A percentile compares a stretch with the other conserved stretches of the same genome.
Evolutionary conservation across 192 early-diverging fungal genomes (phyloP).

Genomic region (Backusella liffmaniae): DNA sequence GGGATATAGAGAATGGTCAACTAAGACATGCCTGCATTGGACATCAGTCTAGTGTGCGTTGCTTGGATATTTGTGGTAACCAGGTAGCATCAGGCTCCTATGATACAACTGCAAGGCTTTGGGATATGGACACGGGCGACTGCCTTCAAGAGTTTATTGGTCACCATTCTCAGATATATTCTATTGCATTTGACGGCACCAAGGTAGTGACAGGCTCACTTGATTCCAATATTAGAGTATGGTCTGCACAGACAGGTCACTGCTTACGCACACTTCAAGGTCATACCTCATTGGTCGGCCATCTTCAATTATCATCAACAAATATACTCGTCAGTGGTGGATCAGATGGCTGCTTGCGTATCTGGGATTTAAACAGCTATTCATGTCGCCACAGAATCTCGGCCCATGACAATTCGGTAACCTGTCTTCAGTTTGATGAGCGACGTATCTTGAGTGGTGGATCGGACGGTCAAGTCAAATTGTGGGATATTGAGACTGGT

Average conservation of each 20-base stretch:
- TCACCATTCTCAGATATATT: conserved; percentile 94
- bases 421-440: conserved; percentile 94
- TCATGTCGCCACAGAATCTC: conserved; percentile 64
- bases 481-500: conserved; percentile 93
- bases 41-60: conserved; percentile 88
- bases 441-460: conserved; percentile 88
- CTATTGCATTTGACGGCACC: conserved; percentile 82
- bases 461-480: conserved; percentile 88
- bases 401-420: conserved; percentile 83
- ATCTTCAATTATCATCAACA: conserved; percentile 39
- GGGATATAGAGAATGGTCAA: conserved; percentile 70
- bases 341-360: conserved; percentile 86
- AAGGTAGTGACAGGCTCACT: conserved; percentile 87
- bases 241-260: conserved; percentile 80
- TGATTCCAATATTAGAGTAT: conserved; percentile 91
- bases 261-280: conserved; percentile 82
- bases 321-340: conserved; percentile 86
- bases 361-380: conserved; percentile 78
- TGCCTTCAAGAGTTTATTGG: conserved; percentile 74
- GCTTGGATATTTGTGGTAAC: conserved; percentile 83
- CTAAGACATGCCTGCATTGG: conserved; percentile 78
- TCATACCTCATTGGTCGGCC: conserved; percentile 93
- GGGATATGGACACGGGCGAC: conserved; percentile 79
- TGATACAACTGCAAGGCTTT: conserved; percentile 89
- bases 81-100: conserved; percentile 89